phyloP scores from a whole-genome alignment of 2,329 filamentous ascomycete genomes.

The Fusarium verticillioides region DNA sequence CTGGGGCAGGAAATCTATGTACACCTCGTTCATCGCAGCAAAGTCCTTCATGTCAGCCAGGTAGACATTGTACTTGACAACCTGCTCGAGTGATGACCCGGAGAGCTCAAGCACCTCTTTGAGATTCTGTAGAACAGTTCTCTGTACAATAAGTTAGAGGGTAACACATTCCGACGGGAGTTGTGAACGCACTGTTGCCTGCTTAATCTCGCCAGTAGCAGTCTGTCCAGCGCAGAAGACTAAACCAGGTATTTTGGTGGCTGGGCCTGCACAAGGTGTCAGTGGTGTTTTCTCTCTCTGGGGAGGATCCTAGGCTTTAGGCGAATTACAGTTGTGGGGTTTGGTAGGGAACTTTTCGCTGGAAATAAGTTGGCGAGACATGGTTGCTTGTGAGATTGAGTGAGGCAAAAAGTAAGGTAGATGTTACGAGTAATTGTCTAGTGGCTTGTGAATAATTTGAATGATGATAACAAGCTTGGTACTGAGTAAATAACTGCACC shows the following conservation, averaged over 20 bases:
- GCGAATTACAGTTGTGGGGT: conserved; percentile 51
- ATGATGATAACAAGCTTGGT: not conserved
- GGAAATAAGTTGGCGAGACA: conserved; percentile 59
- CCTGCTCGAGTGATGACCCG: conserved; percentile 69
- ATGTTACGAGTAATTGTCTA: not conserved
- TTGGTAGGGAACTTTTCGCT: conserved; percentile 59
- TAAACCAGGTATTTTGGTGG: conserved; percentile 48
- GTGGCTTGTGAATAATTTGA: not conserved
- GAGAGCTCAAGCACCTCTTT: conserved; percentile 75
- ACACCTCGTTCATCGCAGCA: conserved; percentile 66
- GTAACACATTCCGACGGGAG: fast-evolving
- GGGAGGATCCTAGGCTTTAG: too few relatives aligned
- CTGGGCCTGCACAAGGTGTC: too few relatives aligned
- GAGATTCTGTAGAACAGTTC: conserved; percentile 60
- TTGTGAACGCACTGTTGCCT: conserved; percentile 44
- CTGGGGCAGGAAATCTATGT: conserved; percentile 53
- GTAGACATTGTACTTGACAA: conserved; percentile 79
- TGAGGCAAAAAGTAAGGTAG: not conserved
- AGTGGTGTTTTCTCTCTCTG: too few relatives aligned
- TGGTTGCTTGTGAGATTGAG: conserved; percentile 33
- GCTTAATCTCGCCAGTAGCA: conserved; percentile 60
- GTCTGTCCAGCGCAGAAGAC: conserved; percentile 60
- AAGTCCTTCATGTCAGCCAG: conserved; percentile 78
- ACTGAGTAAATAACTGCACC: not conserved
- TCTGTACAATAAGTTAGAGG: not conserved